These are phyloP conservation scores for Clavispora santaluciae DNA, from an alignment of 805 yeast genomes.

Conservation along the genomic window DNA sequence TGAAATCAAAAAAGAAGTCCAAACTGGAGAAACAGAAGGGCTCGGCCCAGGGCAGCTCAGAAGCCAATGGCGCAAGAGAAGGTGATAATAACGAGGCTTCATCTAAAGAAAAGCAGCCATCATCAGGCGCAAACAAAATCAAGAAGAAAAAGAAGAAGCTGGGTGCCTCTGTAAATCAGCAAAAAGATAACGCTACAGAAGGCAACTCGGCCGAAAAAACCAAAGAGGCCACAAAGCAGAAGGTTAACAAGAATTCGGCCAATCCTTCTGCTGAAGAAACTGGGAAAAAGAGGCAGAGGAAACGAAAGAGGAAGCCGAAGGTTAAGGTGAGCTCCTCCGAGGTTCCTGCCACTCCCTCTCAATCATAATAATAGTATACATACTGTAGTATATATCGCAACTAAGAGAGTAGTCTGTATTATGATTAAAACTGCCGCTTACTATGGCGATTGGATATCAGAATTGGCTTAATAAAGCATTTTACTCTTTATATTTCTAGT, in stretches of 20 bases:
- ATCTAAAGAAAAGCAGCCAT: not conserved
- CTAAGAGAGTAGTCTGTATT: too few species aligned
- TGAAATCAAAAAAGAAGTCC: slow-evolving; percentile 6
- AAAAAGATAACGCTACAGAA: not conserved
- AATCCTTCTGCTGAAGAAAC: not conserved
- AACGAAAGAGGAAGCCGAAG: not conserved
- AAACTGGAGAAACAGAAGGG: slow-evolving; percentile 3
- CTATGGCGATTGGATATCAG: too few species aligned
- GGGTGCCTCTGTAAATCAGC: too few species aligned
- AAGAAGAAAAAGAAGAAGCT: not conserved
- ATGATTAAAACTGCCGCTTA: too few species aligned
- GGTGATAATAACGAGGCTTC: too few species aligned
- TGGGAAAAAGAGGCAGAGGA: not conserved
- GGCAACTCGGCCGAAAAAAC: not conserved
- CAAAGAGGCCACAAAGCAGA: slow-evolving; percentile 1
- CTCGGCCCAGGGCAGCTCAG: not conserved
- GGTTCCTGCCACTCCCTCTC: not conserved
- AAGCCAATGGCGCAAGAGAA: too few species aligned
- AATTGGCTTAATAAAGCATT: too few species aligned
- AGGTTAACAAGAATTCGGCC: not conserved
- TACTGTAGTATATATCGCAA: not conserved
- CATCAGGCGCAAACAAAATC: too few species aligned
- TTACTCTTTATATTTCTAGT: too few species aligned
- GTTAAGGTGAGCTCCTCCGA: not conserved
- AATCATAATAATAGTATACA: not conserved